These are phyloP conservation scores for Lepidium sativum DNA, from an alignment of 345 rosid species.

Conservation along the genomic window DNA sequence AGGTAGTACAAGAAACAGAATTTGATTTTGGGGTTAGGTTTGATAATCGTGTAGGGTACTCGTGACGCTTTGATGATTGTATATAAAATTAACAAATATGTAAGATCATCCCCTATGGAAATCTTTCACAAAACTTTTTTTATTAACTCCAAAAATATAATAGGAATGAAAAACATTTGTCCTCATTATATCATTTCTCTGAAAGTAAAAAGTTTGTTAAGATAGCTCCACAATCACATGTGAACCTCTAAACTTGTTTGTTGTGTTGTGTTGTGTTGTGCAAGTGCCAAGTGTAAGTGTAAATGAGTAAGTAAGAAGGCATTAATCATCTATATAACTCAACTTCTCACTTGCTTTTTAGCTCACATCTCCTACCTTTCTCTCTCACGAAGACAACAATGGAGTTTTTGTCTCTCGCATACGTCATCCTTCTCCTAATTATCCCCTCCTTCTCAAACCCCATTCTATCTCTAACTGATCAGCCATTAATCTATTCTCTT, in stretches of 20 bases:
- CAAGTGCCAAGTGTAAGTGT: conserved; percentile 8
- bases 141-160: too few species aligned
- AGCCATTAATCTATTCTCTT: conserved; percentile 2
- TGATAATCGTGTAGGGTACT: not conserved
- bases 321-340: not conserved
- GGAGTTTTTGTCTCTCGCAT: not conserved
- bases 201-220: too few species aligned
- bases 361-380: not conserved
- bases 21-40: conserved; percentile 12
- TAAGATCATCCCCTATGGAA: not conserved
- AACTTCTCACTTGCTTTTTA: not conserved
- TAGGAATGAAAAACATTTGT: too few species aligned
- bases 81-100: not conserved
- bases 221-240: too few species aligned
- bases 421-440: not conserved
- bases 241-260: too few species aligned
- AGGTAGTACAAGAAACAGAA: conserved; percentile 3
- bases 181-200: too few species aligned
- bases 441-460: not conserved
- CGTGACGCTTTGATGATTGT: not conserved
- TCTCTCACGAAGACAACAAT: not conserved
- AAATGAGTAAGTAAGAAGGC: not conserved
- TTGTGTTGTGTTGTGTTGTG: too few species aligned
- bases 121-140: too few species aligned
- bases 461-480: not conserved